These are phyloP conservation scores for Wolfiporia cocos DNA, from an alignment of 1,284 basidiomycete species.

Conservation along the genomic window DNA sequence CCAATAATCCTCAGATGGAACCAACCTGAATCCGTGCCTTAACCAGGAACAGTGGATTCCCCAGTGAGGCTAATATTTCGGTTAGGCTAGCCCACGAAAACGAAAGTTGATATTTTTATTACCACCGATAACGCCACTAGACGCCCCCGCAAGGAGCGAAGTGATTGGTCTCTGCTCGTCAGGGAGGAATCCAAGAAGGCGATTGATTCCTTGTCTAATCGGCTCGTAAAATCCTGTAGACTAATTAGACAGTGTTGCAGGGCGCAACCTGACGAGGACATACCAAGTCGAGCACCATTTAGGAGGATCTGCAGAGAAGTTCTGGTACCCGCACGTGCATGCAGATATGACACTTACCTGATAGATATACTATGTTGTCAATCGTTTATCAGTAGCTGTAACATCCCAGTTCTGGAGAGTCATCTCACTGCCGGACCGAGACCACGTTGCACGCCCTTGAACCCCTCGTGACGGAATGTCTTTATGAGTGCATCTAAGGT, in stretches of 20 bases:
- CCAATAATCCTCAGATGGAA: no score
- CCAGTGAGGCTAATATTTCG: constrained; percentile 43
- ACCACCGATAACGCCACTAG: constrained; percentile 90
- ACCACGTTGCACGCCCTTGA: constrained; percentile 88
- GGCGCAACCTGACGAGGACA: constrained; percentile 16
- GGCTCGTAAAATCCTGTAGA: constrained; percentile 90
- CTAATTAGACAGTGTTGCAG: constrained; percentile 1
- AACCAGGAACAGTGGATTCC: constrained; percentile 93
- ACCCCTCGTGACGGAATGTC: constrained; percentile 88
- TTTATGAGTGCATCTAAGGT: constrained; percentile 85
- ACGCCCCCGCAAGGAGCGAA: constrained; percentile 80
- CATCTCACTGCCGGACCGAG: constrained; percentile 80
- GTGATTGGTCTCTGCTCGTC: constrained; percentile 67
- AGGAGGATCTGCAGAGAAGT: constrained; percentile 65
- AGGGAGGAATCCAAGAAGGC: constrained; percentile 55
- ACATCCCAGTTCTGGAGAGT: no score
- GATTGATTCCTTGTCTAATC: constrained; percentile 72
- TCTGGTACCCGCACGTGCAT: neutral
- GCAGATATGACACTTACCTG: constrained; percentile 48
- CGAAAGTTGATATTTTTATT: constrained; percentile 21
- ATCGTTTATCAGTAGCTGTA: constrained; percentile 1
- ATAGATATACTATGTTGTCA: constrained; percentile 69
- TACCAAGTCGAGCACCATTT: constrained; percentile 92
- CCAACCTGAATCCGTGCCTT: constrained; percentile 95
- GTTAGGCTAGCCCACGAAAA: no score